Evolutionary conservation across 176 grass and related monocot genomes (phyloP).

Genomic region (Alopecurus myosuroides): DNA sequence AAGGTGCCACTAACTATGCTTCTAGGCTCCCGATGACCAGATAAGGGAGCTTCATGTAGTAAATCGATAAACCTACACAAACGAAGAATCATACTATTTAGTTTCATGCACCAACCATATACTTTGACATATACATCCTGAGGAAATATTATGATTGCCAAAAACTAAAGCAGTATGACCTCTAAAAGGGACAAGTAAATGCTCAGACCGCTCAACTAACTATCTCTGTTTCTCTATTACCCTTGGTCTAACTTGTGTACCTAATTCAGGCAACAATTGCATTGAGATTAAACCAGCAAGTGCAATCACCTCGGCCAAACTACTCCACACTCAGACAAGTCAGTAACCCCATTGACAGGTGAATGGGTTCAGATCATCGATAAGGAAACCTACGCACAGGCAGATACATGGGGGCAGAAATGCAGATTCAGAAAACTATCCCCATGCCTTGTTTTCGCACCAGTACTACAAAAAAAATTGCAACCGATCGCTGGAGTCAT

Average conservation of each 20-base stretch:
- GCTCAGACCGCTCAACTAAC: neutral
- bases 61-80: constrained; percentile 80
- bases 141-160: neutral
- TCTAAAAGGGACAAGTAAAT: neutral
- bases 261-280: neutral
- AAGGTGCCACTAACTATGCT: constrained; percentile 76
- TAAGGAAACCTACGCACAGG: neutral
- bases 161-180: neutral
- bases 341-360: neutral
- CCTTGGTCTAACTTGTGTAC: neutral
- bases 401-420: neutral
- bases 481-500: neutral
- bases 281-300: neutral
- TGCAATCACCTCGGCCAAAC: neutral
- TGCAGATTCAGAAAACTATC: constrained; percentile 1
- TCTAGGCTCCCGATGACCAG: constrained; percentile 74
- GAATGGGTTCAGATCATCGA: neutral
- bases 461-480: neutral
- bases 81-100: neutral
- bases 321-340: neutral
- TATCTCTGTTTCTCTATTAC: neutral
- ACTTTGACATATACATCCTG: neutral
- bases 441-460: neutral
- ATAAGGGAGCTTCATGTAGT: constrained; percentile 78
- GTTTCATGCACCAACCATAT: no score